Percentiles rank a stretch among this genome's conserved stretches.
Conservation (phyloP, 2,329 filamentous ascomycete genomes). For the Penicillium sp. region DNA sequence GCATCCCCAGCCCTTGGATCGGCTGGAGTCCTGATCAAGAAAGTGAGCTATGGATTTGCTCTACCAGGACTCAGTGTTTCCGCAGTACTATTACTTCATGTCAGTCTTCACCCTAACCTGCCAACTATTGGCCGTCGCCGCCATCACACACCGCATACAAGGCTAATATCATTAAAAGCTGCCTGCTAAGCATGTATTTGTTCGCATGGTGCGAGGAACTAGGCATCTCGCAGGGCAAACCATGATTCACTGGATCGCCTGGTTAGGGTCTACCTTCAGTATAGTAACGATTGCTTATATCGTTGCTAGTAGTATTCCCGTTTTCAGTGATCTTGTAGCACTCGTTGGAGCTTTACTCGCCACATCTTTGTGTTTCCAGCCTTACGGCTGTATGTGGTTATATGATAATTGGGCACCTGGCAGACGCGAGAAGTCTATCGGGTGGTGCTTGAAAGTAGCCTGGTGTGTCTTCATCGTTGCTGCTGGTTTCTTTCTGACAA, state of each 20-base stretch:
- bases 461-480: constrained; percentile 41
- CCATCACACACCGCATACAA: too few relatives aligned
- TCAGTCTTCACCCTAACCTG: too few relatives aligned
- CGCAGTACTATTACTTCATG: constrained; percentile 24
- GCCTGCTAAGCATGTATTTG: constrained; percentile 25
- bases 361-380: constrained; percentile 27
- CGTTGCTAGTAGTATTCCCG: constrained; percentile 28
- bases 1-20: constrained; percentile 52
- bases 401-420: constrained; percentile 41
- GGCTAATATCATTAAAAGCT: constrained; percentile 6
- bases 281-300: constrained; percentile 23
- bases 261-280: constrained; percentile 22
- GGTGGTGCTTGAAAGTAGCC: constrained; percentile 21
- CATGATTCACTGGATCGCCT: constrained; percentile 21
- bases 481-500: constrained; percentile 46
- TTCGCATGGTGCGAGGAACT: constrained; percentile 21
- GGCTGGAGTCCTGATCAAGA: constrained; percentile 47
- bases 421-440: constrained; percentile 16
- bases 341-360: constrained; percentile 27
- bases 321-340: constrained; percentile 26
- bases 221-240: constrained; percentile 23
- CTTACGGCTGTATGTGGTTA: constrained; percentile 50
- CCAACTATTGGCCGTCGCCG: too few relatives aligned
- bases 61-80: constrained; percentile 33
- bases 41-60: constrained; percentile 46